These are phyloP conservation scores for Solanum hybrid DNA, from an alignment of 305 asterid genomes.

Conservation along the genomic window DNA sequence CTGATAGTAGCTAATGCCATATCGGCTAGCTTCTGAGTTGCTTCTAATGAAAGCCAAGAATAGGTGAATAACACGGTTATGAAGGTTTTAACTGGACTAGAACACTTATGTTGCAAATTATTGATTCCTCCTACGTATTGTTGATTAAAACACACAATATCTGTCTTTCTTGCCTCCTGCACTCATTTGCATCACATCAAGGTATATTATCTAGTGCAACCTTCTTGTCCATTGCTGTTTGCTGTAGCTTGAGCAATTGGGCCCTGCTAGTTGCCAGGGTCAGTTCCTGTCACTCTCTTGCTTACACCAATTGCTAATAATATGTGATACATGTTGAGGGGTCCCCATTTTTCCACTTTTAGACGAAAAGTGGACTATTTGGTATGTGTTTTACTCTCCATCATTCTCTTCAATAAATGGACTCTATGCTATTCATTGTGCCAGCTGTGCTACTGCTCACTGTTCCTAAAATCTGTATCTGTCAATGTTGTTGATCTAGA, in stretches of 20 bases:
- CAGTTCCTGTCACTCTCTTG: constrained; percentile 11
- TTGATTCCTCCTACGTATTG: neutral
- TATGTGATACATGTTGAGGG: constrained; percentile 12
- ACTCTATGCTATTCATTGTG: constrained; percentile 22
- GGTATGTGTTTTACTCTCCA: constrained; percentile 13
- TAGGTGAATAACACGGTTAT: neutral
- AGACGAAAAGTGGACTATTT: constrained; percentile 16
- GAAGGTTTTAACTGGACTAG: neutral
- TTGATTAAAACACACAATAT: neutral
- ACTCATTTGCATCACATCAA: constrained; percentile 12
- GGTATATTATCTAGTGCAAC: constrained; percentile 10
- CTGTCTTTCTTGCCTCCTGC: constrained; percentile 1
- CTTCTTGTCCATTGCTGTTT: constrained; percentile 18
- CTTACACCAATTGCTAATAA: constrained; percentile 5
- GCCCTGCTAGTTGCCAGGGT: constrained; percentile 20
- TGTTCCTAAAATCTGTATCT: constrained; percentile 11
- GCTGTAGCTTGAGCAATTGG: constrained; percentile 19
- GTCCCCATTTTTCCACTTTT: constrained; percentile 21
- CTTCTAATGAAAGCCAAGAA: neutral
- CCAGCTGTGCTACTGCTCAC: constrained; percentile 27
- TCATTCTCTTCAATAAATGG: constrained; percentile 11
- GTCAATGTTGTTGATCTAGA: constrained; percentile 6
- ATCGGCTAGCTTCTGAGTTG: neutral
- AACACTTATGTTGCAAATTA: neutral
- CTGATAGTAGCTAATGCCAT: neutral